These are phyloP conservation scores for Maudiozyma humilis DNA, from an alignment of 1,139 yeast species.

Conservation along the genomic window DNA sequence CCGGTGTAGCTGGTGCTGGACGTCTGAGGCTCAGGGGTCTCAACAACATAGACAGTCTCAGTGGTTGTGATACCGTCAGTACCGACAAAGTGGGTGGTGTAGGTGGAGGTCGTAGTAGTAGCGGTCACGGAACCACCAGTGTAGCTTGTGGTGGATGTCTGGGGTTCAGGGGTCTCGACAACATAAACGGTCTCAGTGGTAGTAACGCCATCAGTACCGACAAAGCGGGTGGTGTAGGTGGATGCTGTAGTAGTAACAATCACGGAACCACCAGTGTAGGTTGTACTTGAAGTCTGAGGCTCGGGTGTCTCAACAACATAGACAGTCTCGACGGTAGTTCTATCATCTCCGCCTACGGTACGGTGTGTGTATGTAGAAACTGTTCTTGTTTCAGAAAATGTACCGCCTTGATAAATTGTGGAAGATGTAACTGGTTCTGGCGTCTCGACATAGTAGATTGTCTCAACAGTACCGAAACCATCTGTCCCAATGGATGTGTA, in stretches of 20 bases:
- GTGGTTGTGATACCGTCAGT: constrained; percentile 1
- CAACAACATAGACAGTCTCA: background rate
- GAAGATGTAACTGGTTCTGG: background rate
- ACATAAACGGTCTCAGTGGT: constrained; percentile 4
- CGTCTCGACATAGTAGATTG: constrained; percentile 1
- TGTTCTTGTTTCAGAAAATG: background rate
- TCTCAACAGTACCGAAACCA: constrained; percentile 1
- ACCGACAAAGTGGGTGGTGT: background rate
- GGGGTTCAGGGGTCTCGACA: constrained; percentile 1
- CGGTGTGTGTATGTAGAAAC: background rate
- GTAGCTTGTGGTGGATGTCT: background rate
- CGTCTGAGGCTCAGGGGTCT: background rate
- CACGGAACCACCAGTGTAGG: background rate
- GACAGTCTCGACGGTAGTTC: background rate
- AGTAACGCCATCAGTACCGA: constrained; percentile 1
- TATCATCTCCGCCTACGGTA: background rate
- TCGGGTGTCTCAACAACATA: background rate
- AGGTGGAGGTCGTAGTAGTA: constrained; percentile 2
- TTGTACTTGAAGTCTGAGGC: background rate
- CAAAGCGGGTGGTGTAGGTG: background rate
- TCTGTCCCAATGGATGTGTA: background rate
- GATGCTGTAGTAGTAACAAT: background rate
- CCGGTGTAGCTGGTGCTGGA: background rate
- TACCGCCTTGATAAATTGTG: background rate
- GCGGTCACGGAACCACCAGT: background rate